Conservation (phyloP, 179 eudicot genomes). For the Camellia oleifera region DNA sequence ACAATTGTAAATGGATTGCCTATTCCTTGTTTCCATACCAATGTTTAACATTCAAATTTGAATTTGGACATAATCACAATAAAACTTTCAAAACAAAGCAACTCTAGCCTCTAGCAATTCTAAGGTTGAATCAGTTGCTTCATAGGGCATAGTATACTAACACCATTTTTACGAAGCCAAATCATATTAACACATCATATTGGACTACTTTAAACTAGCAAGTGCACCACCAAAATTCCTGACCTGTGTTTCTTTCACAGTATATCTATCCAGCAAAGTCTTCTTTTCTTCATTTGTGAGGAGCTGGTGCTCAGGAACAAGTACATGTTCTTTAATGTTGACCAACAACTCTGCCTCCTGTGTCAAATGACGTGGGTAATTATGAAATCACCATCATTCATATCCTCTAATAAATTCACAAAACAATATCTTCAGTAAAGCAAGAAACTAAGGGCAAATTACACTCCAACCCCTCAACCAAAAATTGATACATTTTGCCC, state of each 20-base stretch:
- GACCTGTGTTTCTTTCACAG: slow-evolving; percentile 91
- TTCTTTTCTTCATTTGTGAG: slow-evolving; percentile 75
- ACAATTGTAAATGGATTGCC: too few relatives aligned
- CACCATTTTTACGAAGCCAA: too few relatives aligned
- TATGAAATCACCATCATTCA: neutral
- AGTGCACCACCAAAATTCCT: neutral
- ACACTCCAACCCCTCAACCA: too few relatives aligned
- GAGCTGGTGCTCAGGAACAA: slow-evolving; percentile 84
- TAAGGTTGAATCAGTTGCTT: too few relatives aligned
- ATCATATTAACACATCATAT: neutral
- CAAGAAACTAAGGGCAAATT: too few relatives aligned
- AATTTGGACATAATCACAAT: neutral
- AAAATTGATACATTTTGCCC: too few relatives aligned
- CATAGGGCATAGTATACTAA: too few relatives aligned
- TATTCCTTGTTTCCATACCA: neutral
- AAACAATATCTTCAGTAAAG: neutral
- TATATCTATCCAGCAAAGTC: slow-evolving; percentile 74
- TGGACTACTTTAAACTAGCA: neutral
- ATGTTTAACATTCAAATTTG: neutral
- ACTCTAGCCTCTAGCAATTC: too few relatives aligned
- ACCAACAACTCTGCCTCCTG: slow-evolving; percentile 85
- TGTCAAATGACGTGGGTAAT: neutral
- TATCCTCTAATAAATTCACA: neutral
- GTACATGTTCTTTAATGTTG: slow-evolving; percentile 76
- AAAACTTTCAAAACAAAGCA: too few relatives aligned